A percentile compares a stretch with the other conserved stretches of the same genome.
Evolutionary conservation across 2,329 filamentous ascomycete species (phyloP).

Genomic region (Paecilomyces formosus): DNA sequence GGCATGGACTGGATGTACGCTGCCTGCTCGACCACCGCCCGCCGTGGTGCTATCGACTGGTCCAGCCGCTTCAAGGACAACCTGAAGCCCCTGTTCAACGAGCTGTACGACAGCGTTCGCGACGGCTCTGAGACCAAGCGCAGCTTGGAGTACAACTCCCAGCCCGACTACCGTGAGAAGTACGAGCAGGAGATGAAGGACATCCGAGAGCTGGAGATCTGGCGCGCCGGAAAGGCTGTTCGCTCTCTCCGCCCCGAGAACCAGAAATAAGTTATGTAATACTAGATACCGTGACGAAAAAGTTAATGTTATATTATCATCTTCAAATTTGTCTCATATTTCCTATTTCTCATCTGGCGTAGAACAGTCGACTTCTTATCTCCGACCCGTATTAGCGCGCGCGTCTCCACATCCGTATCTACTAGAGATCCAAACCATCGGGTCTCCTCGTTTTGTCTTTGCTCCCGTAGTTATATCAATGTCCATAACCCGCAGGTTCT

Average conservation of each 20-base stretch:
- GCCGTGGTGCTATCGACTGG: conserved; percentile 99
- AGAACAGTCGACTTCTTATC: not conserved
- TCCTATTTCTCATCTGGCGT: not conserved
- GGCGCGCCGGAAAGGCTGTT: conserved; percentile 96
- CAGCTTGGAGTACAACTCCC: conserved; percentile 94
- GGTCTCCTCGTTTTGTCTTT: not conserved
- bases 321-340: not conserved
- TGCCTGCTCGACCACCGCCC: conserved; percentile 97
- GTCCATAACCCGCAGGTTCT: not conserved
- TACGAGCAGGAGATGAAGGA: conserved; percentile 98
- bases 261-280: conserved; percentile 54
- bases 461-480: not conserved
- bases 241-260: conserved; percentile 81
- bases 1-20: conserved; percentile 99
- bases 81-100: conserved; percentile 97
- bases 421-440: not conserved
- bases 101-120: conserved; percentile 88
- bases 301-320: not conserved
- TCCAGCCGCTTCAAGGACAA: conserved; percentile 93
- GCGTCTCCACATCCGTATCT: not conserved
- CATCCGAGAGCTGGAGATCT: conserved; percentile 97
- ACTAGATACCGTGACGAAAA: conserved; percentile 1
- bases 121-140: conserved; percentile 91
- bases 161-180: conserved; percentile 91
- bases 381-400: not conserved